These are phyloP conservation scores for Microcos paniculata DNA, from an alignment of 345 rosid genomes.

Conservation along the genomic window DNA sequence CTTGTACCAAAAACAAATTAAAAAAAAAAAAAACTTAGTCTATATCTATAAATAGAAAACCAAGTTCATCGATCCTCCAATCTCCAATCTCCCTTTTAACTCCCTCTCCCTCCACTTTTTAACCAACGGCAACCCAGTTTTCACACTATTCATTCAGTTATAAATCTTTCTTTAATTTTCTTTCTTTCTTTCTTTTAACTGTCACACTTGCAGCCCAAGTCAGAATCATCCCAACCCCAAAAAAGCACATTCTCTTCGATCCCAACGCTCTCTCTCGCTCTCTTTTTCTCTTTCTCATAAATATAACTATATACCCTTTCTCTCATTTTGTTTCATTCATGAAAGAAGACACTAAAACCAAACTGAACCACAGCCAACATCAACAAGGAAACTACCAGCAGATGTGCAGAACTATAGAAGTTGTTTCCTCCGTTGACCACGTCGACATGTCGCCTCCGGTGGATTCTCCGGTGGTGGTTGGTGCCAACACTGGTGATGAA, in stretches of 20 bases:
- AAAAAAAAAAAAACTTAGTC: neutral
- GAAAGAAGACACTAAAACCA: constrained; percentile 18
- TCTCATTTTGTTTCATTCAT: neutral
- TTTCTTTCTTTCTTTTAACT: neutral
- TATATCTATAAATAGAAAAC: constrained; percentile 8
- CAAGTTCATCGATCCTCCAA: neutral
- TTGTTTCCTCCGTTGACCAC: constrained; percentile 49
- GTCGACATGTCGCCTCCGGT: constrained; percentile 24
- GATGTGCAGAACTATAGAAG: constrained; percentile 52
- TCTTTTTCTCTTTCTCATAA: too few relatives aligned
- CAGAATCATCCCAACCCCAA: constrained; percentile 5
- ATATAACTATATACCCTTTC: neutral
- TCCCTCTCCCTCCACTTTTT: neutral
- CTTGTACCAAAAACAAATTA: neutral
- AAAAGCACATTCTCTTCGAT: constrained; percentile 22
- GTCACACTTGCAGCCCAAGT: neutral
- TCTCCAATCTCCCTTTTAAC: neutral
- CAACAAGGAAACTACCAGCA: neutral
- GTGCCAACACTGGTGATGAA: constrained; percentile 38
- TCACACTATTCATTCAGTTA: neutral
- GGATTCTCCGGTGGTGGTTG: constrained; percentile 6
- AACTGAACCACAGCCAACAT: neutral
- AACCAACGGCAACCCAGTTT: constrained; percentile 11
- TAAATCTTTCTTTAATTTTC: neutral
- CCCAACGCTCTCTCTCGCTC: neutral